A percentile compares a stretch with the other conserved stretches of the same genome.
Conservation (phyloP, 2,329 filamentous ascomycete genomes). For the Colletotrichum somersetense region DNA sequence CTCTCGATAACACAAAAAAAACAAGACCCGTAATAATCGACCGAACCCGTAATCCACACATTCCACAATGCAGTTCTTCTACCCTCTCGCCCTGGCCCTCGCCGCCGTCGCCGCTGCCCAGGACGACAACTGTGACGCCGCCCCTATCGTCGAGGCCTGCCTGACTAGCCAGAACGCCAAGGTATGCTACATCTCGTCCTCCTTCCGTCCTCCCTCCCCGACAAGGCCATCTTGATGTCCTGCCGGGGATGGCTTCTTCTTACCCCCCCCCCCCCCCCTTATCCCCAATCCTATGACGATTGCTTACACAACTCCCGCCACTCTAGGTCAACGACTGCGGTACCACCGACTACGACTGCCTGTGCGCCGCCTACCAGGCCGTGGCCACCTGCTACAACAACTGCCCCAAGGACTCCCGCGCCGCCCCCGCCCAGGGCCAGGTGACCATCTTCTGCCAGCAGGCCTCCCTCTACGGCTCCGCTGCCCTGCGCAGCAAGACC, state of each 20-base stretch:
- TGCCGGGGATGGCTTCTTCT: background rate
- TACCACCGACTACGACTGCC: constrained; percentile 59
- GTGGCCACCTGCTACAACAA: constrained; percentile 68
- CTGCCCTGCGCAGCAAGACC: constrained; percentile 46
- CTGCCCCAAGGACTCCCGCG: constrained; percentile 64
- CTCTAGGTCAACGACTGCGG: constrained; percentile 53
- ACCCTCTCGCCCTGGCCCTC: constrained; percentile 55
- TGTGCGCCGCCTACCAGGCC: constrained; percentile 59
- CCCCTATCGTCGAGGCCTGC: constrained; percentile 62
- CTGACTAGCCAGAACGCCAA: constrained; percentile 56
- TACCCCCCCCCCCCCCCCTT: too few species aligned
- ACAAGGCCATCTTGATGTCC: background rate
- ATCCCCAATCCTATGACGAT: background rate
- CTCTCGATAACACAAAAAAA: constrained; percentile 2
- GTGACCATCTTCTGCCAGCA: constrained; percentile 60
- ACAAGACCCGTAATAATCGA: constrained; percentile 9
- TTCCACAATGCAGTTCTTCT: constrained; percentile 61
- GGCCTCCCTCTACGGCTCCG: constrained; percentile 58
- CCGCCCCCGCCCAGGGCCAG: constrained; percentile 51
- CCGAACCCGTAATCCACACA: constrained; percentile 12
- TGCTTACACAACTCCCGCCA: background rate
- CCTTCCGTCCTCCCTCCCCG: background rate
- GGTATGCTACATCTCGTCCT: constrained; percentile 43
- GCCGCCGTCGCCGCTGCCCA: constrained; percentile 48
- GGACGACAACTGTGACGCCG: constrained; percentile 54